A percentile compares a stretch with the other conserved stretches of the same genome.
phyloP scores from a whole-genome alignment of 116 monocot species.

The Phalaenopsis hybrid region DNA sequence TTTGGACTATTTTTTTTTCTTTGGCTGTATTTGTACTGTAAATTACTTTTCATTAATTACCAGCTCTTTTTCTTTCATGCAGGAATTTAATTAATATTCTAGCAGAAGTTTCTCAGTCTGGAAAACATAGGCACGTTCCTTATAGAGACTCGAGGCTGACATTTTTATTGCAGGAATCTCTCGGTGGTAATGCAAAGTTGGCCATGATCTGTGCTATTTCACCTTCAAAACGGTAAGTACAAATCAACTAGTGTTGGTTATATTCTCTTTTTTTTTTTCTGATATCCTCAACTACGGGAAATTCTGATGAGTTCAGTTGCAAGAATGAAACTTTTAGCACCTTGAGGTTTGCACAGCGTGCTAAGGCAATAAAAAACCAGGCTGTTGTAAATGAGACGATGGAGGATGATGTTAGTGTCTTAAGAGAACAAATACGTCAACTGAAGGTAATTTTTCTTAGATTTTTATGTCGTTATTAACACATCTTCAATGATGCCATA shows the following conservation, averaged over 20 bases:
- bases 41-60: neutral
- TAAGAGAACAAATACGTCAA: conserved; percentile 79
- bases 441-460: conserved; percentile 47
- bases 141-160: conserved; percentile 92
- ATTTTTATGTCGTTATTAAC: neutral
- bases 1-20: neutral
- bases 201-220: conserved; percentile 93
- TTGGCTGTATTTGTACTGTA: neutral
- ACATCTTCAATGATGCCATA: neutral
- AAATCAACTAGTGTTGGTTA: neutral
- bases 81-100: conserved; percentile 91
- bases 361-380: conserved; percentile 82
- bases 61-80: neutral
- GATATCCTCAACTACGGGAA: neutral
- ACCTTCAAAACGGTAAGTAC: conserved; percentile 52
- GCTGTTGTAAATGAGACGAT: conserved; percentile 84
- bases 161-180: conserved; percentile 89
- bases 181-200: conserved; percentile 90
- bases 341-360: conserved; percentile 84
- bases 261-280: neutral
- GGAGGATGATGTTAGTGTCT: conserved; percentile 75
- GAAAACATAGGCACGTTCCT: conserved; percentile 87
- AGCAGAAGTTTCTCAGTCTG: conserved; percentile 77
- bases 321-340: conserved; percentile 84
- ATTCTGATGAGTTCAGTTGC: conserved; percentile 41